Evolutionary conservation across 805 yeast genomes (phyloP).

Genomic region (Pichia membranifaciens): DNA sequence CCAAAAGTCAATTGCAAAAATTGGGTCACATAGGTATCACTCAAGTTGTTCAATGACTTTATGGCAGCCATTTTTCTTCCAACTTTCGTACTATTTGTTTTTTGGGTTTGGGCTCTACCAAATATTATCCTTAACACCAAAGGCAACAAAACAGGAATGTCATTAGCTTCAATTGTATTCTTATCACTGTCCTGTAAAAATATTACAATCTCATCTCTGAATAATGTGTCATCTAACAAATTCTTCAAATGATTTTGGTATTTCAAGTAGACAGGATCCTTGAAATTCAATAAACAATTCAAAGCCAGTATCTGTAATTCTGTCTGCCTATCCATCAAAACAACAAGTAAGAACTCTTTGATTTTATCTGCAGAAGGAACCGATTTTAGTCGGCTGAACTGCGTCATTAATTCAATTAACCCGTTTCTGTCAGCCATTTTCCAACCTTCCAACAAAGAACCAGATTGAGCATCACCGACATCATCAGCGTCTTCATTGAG

Average conservation of each 20-base stretch:
- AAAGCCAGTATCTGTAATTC: conserved; percentile 70
- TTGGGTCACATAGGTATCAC: conserved; percentile 43
- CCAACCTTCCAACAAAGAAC: conserved; percentile 23
- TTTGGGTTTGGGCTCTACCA: conserved; percentile 76
- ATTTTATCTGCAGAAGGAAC: conserved; percentile 49
- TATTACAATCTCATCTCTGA: conserved; percentile 75
- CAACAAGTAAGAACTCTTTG: conserved; percentile 42
- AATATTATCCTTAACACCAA: conserved; percentile 69
- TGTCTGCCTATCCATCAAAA: conserved; percentile 55
- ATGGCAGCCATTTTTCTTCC: conserved; percentile 70
- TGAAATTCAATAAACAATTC: conserved; percentile 60
- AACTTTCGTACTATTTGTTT: conserved; percentile 61
- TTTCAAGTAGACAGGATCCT: conserved; percentile 50
- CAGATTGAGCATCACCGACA: conserved; percentile 27
- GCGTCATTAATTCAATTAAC: conserved; percentile 55
- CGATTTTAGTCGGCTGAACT: conserved; percentile 58
- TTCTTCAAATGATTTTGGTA: conserved; percentile 70
- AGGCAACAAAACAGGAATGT: conserved; percentile 59
- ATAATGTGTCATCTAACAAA: conserved; percentile 73
- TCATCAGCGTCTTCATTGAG: conserved; percentile 33
- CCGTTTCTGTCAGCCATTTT: conserved; percentile 45
- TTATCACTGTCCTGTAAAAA: conserved; percentile 51
- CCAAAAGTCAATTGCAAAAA: conserved; percentile 62
- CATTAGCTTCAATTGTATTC: conserved; percentile 52
- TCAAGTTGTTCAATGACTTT: conserved; percentile 53